Conservation (phyloP, 2,329 filamentous ascomycete species). For the Apiospora koreana region DNA sequence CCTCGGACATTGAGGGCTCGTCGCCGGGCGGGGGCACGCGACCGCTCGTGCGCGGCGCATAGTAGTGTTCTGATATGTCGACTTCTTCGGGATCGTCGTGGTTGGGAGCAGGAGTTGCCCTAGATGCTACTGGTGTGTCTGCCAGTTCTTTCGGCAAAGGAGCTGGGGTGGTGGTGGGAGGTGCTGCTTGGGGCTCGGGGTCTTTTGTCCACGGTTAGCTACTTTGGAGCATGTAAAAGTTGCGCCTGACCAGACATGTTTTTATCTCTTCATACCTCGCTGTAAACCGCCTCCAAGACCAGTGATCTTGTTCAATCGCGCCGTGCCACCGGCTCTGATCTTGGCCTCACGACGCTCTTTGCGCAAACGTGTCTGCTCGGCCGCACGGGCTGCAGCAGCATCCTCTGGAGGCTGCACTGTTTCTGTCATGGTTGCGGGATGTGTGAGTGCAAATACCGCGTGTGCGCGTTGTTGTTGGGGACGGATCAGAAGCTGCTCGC, state of each 20-base stretch:
- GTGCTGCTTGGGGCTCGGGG: constrained; percentile 12
- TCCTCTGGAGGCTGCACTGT: constrained; percentile 38
- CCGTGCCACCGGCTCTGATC: constrained; percentile 69
- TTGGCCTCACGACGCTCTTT: constrained; percentile 81
- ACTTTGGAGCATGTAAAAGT: background rate
- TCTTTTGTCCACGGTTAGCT: constrained; percentile 14
- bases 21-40: constrained; percentile 37
- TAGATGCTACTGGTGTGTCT: constrained; percentile 22
- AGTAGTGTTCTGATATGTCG: constrained; percentile 77
- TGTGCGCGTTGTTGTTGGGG: background rate
- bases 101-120: constrained; percentile 25
- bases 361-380: constrained; percentile 71
- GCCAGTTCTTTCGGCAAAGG: constrained; percentile 29
- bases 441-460: background rate
- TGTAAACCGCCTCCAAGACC: constrained; percentile 63
- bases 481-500: background rate
- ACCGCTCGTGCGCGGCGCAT: constrained; percentile 52
- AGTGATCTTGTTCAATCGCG: constrained; percentile 74
- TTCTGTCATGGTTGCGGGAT: constrained; percentile 27
- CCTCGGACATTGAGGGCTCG: constrained; percentile 48
- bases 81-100: constrained; percentile 72
- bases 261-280: constrained; percentile 36
- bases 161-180: constrained; percentile 35
- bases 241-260: background rate
- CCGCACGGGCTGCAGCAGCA: constrained; percentile 52